These are phyloP conservation scores for Botrytis fragariae DNA, from an alignment of 2,329 filamentous ascomycete genomes.

Conservation along the genomic window DNA sequence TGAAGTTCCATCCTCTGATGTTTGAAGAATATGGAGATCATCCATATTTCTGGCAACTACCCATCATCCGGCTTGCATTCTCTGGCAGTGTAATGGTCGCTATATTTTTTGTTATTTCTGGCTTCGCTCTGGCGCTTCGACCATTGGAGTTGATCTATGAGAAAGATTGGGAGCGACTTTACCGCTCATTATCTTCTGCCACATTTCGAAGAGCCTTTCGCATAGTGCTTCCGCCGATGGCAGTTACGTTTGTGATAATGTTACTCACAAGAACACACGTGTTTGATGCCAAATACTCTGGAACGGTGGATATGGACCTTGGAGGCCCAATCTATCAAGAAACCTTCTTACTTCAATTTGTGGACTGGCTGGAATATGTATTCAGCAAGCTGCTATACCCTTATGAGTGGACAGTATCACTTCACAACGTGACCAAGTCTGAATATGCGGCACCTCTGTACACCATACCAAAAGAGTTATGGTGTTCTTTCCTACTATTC, in stretches of 20 bases:
- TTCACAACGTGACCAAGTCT: not conserved
- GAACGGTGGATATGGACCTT: not conserved
- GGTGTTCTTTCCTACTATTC: not conserved
- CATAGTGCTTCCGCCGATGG: not conserved
- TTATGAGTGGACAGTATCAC: not conserved
- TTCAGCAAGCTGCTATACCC: not conserved
- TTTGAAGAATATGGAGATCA: not conserved
- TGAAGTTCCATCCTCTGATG: not conserved
- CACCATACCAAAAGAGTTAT: not conserved
- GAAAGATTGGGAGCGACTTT: not conserved
- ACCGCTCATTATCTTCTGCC: not conserved
- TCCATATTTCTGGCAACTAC: not conserved
- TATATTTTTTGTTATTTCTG: not conserved
- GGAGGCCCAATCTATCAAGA: not conserved
- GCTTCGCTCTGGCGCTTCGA: not conserved
- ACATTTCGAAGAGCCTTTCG: not conserved
- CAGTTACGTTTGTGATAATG: not conserved
- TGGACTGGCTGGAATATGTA: not conserved
- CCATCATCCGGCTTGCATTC: not conserved
- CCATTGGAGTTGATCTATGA: not conserved
- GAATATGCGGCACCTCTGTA: not conserved
- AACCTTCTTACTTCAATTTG: not conserved
- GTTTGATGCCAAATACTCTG: not conserved
- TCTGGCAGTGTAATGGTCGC: not conserved
- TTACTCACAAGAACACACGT: not conserved